phyloP scores from a whole-genome alignment of 2,329 filamentous ascomycete species.

The Nemania abortiva region DNA sequence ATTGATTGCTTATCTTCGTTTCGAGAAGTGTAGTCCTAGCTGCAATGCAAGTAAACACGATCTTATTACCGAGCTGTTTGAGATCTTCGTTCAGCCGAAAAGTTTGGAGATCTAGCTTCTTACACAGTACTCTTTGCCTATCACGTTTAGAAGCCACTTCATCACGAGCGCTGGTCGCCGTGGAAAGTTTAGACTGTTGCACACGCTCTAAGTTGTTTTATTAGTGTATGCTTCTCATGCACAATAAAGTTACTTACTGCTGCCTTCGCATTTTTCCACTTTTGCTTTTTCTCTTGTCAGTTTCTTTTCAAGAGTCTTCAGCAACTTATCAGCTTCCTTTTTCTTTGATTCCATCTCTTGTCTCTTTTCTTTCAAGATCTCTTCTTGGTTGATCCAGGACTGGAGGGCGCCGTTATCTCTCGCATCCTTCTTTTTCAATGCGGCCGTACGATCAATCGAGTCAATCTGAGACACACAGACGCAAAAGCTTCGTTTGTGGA shows the following conservation, averaged over 20 bases:
- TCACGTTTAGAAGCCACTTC: too few species aligned
- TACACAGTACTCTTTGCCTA: too few species aligned
- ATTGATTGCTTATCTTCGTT: background rate
- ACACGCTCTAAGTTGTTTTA: too few species aligned
- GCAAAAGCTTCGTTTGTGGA: constrained; percentile 43
- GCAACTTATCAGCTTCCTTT: background rate
- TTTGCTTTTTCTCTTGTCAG: constrained; percentile 1
- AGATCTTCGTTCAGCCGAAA: too few species aligned
- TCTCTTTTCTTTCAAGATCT: background rate
- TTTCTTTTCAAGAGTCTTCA: background rate
- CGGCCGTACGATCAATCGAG: constrained; percentile 40
- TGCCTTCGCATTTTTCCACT: background rate
- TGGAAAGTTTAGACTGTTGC: too few species aligned
- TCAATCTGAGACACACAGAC: constrained; percentile 51
- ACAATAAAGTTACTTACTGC: background rate
- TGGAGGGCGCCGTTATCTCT: constrained; percentile 22
- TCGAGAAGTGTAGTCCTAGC: constrained; percentile 19
- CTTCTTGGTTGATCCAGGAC: background rate
- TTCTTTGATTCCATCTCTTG: background rate
- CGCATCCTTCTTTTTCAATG: constrained; percentile 27
- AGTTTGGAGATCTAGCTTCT: too few species aligned
- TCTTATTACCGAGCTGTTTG: too few species aligned
- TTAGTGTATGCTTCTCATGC: too few species aligned
- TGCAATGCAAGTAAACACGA: constrained; percentile 21
- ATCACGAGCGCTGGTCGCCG: too few species aligned